Conservation (phyloP, 257 asterid genomes). For the Capsicum baccatum region DNA sequence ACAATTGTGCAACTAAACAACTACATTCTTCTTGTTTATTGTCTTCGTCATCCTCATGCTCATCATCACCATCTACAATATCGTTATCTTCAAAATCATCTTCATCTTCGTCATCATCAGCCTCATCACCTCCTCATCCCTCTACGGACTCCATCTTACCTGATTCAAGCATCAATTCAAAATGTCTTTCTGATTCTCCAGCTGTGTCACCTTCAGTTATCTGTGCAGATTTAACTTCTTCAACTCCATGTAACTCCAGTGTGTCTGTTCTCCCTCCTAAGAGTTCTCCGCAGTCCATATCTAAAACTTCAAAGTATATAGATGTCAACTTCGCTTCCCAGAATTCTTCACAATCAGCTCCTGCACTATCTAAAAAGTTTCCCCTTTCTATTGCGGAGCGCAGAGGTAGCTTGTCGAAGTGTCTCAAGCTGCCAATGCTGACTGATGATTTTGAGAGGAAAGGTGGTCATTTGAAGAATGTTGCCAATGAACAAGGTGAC, state of each 20-base stretch:
- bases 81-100: too few species aligned
- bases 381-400: conserved; percentile 54
- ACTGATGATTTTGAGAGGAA: conserved; percentile 37
- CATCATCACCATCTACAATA: too few species aligned
- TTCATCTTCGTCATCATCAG: too few species aligned
- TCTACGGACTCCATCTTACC: conserved; percentile 56
- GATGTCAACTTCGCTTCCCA: conserved; percentile 54
- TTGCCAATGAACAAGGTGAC: conserved; percentile 30
- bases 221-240: conserved; percentile 39
- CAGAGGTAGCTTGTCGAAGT: conserved; percentile 48
- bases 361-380: conserved; percentile 39
- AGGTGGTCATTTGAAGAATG: conserved; percentile 32
- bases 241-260: conserved; percentile 40
- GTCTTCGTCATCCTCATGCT: too few species aligned
- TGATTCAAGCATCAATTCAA: conserved; percentile 47
- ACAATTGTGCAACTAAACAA: too few species aligned
- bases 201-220: conserved; percentile 45
- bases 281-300: conserved; percentile 51
- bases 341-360: conserved; percentile 44
- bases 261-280: conserved; percentile 44
- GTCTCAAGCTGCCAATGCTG: conserved; percentile 44
- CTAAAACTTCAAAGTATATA: conserved; percentile 53
- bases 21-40: too few species aligned
- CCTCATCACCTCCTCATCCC: conserved; percentile 46
- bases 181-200: conserved; percentile 51